Base-by-base conservation (phyloP, 805 yeast genomes). In the Teunomyces aglyptinius region DNA sequence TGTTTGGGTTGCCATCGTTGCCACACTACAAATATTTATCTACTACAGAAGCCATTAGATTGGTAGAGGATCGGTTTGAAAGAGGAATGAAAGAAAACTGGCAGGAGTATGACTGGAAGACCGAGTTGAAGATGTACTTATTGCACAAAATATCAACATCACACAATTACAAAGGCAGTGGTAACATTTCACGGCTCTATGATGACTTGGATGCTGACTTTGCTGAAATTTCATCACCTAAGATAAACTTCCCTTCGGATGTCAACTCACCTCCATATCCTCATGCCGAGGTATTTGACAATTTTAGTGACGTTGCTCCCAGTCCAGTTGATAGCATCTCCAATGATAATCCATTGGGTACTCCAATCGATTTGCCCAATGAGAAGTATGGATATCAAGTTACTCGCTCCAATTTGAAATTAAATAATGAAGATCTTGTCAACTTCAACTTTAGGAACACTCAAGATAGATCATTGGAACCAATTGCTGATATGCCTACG, bases 1-100 rank as follows among this genome's bases (percentile, higher is more conserved):
- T 89, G 28, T 86, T 85, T 68, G 92, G 85, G 0, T 70, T 86
- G 49, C 95, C 95, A 4, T 79, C 82, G 18, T 71, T 87, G 56
- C 95, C 95, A 3, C 81, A 77, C 48, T 80, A 82, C 27, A 78
- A 81, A 54, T 83, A 83, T 50, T 57, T 86, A 50, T 57, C 71
- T 2, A 50, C 51, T 12, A 60, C 54, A 1, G 68, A 64, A 15
- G 64, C 68, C 1, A 51, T 48, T 19, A 50, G 49, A 8, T 47
- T 59, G 6, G 60, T 61, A 5, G 57, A 50, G 1, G 45, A 49
- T 26, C 54, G 56, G 46, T 50, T 60, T 6, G 51, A 41, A 18
- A 42, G 47, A 12, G 58, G 68, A 4, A 41, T 53, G n/a, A 20
- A 43, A 5, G 59, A 61, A 24, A 44, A 47, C 20, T 68, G 73